Base-by-base conservation (phyloP, 805 yeast genomes). In the Monosporozyma siamensis region DNA sequence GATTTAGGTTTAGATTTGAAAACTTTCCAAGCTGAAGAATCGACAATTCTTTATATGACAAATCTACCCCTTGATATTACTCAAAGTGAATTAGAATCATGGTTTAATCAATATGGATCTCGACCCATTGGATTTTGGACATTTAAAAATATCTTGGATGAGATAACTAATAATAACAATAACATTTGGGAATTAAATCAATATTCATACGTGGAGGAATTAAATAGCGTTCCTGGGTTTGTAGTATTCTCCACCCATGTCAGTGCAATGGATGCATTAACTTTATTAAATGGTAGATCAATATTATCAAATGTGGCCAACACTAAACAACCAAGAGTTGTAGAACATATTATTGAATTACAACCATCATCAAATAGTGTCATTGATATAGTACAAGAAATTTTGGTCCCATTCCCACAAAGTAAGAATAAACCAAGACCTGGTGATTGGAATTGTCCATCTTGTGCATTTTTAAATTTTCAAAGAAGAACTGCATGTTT, bases 401-500 rank as follows among this genome's bases (percentile, higher is more conserved):
- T 89, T 34, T 67, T 89, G 46, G 73, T 85, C 0, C 87, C 94
- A 3, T 89, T 89, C 65, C 95, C 96, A 12, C 78, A 82, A 24
- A 74, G 80, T 27, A 82, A 86, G 51, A 88, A 89, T 63, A 72
- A 92, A 53, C 95, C 95, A 18, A 72, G 97, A 56, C 97, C 97
- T 0, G 97, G 97, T 17, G 97, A 89, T 60, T 89, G 97, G 97
- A 85, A 84, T n/a, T 89, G 97, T 63, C 95, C 95, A 21, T 80
- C 89, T 6, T 89, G 97, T 69, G 95, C 96, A 1, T 89, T 89
- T 56, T 84, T 95, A 20, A 89, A 89, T 63, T 89, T 89, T 65
- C 97, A 89, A 64, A 75, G 96, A 55, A 74, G 97, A 63, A 83
- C 94, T 2, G 94, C 94, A 2, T 89, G 97, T 63, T 87, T 89